phyloP scores from a whole-genome alignment of 108 stramenopile species.

The Fragilariopsis cylindrus region DNA sequence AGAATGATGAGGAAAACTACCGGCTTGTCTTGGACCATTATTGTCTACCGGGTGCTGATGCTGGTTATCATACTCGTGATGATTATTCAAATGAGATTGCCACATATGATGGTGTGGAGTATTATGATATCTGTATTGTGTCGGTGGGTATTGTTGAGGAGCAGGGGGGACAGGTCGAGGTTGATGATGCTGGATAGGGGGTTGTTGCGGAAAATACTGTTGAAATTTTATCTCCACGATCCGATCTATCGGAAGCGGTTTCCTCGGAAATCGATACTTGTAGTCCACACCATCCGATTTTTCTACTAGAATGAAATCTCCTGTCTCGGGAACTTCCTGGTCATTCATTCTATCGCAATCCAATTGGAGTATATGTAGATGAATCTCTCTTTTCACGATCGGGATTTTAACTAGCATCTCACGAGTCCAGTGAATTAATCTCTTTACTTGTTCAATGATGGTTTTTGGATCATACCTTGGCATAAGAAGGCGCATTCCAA shows the following conservation, averaged over 20 bases:
- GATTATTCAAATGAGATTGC: background rate
- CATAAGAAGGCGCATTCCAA: constrained; percentile 32
- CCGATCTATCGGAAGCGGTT: constrained; percentile 28
- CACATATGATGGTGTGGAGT: background rate
- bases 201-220: background rate
- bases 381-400: background rate
- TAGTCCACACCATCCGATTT: background rate
- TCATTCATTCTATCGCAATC: constrained; percentile 20
- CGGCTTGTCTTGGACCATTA: background rate
- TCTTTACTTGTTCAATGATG: constrained; percentile 1
- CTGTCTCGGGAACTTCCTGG: constrained; percentile 21
- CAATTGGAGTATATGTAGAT: constrained; percentile 7
- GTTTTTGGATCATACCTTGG: constrained; percentile 28
- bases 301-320: constrained; percentile 19
- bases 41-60: background rate
- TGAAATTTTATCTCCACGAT: constrained; percentile 5
- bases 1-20: too few species aligned
- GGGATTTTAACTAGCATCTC: constrained; percentile 14
- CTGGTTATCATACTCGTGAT: background rate
- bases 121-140: background rate
- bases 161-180: background rate
- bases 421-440: background rate
- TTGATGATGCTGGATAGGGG: too few species aligned
- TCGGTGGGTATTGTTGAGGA: background rate
- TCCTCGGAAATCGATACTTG: constrained; percentile 17